Conservation (phyloP, 2,329 filamentous ascomycete species). For the Ceratocystis alfenasii region DNA sequence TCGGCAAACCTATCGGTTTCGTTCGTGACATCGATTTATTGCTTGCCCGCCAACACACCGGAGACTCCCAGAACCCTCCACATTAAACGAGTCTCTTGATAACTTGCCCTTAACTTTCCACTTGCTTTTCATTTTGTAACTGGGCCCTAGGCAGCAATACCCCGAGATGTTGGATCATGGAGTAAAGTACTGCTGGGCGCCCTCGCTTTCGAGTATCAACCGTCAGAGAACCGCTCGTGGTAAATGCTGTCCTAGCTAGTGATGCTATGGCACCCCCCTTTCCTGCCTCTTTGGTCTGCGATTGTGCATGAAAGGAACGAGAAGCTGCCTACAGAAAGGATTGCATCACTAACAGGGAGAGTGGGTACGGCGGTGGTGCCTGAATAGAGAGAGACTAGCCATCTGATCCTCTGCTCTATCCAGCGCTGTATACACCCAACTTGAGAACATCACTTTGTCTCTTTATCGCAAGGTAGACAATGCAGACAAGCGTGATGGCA, state of each 20-base stretch:
- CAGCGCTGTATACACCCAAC: background rate
- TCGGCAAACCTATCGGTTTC: background rate
- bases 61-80: background rate
- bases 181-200: no score
- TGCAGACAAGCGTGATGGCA: slow-evolving; percentile 8
- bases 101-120: background rate
- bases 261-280: background rate
- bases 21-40: background rate
- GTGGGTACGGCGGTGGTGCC: slow-evolving; percentile 3
- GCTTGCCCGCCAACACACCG: background rate
- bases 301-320: background rate
- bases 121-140: background rate
- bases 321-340: background rate
- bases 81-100: slow-evolving; percentile 5
- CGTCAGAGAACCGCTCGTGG: background rate
- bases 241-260: background rate
- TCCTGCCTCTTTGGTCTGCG: background rate
- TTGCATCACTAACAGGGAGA: background rate
- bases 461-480: background rate
- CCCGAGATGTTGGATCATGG: background rate
- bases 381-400: background rate
- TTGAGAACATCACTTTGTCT: background rate
- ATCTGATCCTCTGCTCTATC: background rate
- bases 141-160: background rate
- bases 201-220: background rate